Evolutionary conservation across 179 eudicot genomes (phyloP).

Genomic region (Corrigiola litoralis): DNA sequence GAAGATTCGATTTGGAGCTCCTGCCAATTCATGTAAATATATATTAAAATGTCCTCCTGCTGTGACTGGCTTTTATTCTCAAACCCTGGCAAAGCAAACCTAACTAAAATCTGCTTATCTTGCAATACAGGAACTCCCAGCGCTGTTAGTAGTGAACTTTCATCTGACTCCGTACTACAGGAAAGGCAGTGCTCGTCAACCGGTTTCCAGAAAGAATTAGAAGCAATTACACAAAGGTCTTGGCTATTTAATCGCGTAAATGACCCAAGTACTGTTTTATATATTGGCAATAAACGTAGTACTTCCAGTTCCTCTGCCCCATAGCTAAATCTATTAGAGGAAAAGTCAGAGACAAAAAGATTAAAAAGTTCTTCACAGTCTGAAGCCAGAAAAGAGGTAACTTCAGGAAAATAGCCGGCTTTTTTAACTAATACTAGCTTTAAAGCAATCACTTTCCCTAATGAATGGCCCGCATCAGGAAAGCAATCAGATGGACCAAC

Average conservation of each 20-base stretch:
- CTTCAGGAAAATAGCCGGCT: conserved; percentile 79
- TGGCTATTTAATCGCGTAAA: conserved; percentile 54
- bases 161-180: conserved; percentile 49
- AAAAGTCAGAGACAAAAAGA: conserved; percentile 76
- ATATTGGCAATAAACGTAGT: conserved; percentile 80
- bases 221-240: conserved; percentile 72
- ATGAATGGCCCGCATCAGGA: conserved; percentile 55
- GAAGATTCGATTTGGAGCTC: conserved; percentile 74
- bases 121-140: conserved; percentile 82
- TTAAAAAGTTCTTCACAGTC: conserved; percentile 70
- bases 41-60: conserved; percentile 81
- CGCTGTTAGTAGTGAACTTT: conserved; percentile 63
- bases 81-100: conserved; percentile 81
- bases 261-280: conserved; percentile 73
- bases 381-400: conserved; percentile 57
- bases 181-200: conserved; percentile 67
- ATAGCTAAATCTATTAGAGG: conserved; percentile 55
- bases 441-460: conserved; percentile 78
- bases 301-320: conserved; percentile 70
- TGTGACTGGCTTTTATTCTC: conserved; percentile 65
- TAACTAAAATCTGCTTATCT: conserved; percentile 76
- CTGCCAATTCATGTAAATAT: conserved; percentile 79
- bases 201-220: conserved; percentile 86
- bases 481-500: conserved; percentile 65
- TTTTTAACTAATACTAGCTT: conserved; percentile 81